Percentiles rank a stretch among this genome's conserved stretches.
These are phyloP conservation scores for Beauveria bassiana DNA, from an alignment of 2,329 filamentous ascomycete species.

Conservation along the genomic window DNA sequence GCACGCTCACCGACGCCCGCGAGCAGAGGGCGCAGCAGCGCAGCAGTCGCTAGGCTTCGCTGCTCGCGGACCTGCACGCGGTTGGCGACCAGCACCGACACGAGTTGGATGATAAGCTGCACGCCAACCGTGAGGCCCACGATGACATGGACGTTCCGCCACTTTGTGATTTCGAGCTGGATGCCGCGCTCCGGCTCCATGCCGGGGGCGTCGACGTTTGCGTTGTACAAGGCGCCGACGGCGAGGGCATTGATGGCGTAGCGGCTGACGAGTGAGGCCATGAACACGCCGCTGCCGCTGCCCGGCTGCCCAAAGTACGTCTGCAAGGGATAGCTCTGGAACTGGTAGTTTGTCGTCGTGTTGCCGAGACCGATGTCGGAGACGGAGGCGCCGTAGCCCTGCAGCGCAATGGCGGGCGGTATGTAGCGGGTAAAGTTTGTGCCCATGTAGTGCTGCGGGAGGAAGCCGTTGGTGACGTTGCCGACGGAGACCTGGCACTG, in stretches of 20 bases:
- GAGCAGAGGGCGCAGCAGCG: conserved; percentile 16
- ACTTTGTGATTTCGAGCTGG: conserved; percentile 24
- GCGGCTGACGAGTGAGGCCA: conserved; percentile 29
- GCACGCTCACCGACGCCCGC: conserved; percentile 13
- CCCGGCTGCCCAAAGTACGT: conserved; percentile 27
- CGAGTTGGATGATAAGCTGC: conserved; percentile 22
- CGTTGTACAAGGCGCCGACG: conserved; percentile 24
- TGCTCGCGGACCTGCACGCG: conserved; percentile 21
- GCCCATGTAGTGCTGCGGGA: conserved; percentile 29
- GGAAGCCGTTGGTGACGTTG: conserved; percentile 25
- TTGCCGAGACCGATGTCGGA: conserved; percentile 15
- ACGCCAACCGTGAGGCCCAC: conserved; percentile 24
- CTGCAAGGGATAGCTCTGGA: conserved; percentile 35
- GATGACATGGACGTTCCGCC: conserved; percentile 25
- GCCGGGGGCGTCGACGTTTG: conserved; percentile 19
- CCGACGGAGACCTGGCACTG: conserved; percentile 30
- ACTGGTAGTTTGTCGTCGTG: conserved; percentile 20
- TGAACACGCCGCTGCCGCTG: conserved; percentile 21
- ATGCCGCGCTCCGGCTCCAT: conserved; percentile 20
- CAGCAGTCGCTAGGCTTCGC: conserved; percentile 17
- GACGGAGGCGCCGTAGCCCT: conserved; percentile 26
- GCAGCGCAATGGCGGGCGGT: conserved; percentile 31
- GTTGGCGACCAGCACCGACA: conserved; percentile 19
- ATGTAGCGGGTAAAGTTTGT: conserved; percentile 26
- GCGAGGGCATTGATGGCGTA: conserved; percentile 31